Evolutionary conservation across 306 rosid genomes (phyloP).

Genomic region (Lotus japonicus): DNA sequence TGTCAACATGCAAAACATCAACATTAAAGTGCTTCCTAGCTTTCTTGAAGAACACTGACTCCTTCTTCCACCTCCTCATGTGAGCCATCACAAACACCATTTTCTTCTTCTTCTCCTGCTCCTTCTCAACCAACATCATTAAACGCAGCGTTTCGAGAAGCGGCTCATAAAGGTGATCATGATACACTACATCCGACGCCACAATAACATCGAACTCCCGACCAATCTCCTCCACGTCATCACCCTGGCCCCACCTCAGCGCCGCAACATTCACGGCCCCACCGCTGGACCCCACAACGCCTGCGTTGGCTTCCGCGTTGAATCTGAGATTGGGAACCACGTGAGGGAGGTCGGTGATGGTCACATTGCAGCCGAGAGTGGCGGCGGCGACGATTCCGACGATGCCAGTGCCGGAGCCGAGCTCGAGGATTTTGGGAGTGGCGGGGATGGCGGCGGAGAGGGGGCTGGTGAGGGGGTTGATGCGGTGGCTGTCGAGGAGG

Average conservation of each 20-base stretch:
- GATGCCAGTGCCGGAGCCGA: constrained; percentile 93
- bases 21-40: constrained; percentile 61
- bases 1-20: constrained; percentile 47
- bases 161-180: constrained; percentile 74
- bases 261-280: constrained; percentile 52
- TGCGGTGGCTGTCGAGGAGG: constrained; percentile 61
- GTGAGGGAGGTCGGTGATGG: constrained; percentile 80
- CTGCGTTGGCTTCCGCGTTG: constrained; percentile 60
- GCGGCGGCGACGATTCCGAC: constrained; percentile 85
- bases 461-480: constrained; percentile 45
- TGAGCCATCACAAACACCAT: constrained; percentile 79
- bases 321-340: constrained; percentile 62
- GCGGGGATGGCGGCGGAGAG: constrained; percentile 41
- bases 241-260: constrained; percentile 72
- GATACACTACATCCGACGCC: constrained; percentile 92
- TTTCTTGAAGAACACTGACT: constrained; percentile 69
- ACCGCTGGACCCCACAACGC: constrained; percentile 33
- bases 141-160: constrained; percentile 60
- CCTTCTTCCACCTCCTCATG: constrained; percentile 86
- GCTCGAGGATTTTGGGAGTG: constrained; percentile 51
- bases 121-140: constrained; percentile 21
- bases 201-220: constrained; percentile 56
- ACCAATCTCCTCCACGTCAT: constrained; percentile 49
- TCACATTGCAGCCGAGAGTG: constrained; percentile 57
- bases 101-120: constrained; percentile 24